Evolutionary conservation across 2,329 filamentous ascomycete genomes (phyloP), one percentile per base, ranked within the genome.

Genomic region (Aureobasidium musti): DNA sequence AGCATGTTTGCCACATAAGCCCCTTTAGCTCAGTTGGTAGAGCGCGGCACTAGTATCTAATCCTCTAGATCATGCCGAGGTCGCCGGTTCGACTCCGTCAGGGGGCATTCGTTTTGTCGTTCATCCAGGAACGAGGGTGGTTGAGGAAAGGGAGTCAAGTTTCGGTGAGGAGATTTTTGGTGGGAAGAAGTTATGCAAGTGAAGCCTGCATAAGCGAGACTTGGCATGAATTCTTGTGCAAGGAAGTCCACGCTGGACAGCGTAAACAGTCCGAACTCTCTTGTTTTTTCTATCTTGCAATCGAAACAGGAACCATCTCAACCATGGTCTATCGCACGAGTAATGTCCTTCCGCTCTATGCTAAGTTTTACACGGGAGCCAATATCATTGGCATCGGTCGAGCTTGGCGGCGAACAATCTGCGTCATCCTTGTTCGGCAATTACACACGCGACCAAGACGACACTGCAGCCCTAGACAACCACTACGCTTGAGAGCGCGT

Each of bases 21-120:
- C 50, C 17, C 50, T 53, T 53, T 35, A 53, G 50, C 50, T 53
- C 30, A 53, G 50, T 53, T 53, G 50, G 50, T 53, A 53, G 50
- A 53, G 50, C 50, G 50, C 50, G 50, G 50, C 50, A 53, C 50
- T 53, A 53, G 49, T 53, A 53, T 49, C 23, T n/a, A n/a, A n/a
- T n/a, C n/a, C n/a, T 11, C 21, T 49, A 28, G 21, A 10, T 14
- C 23, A 53, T 53, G 50, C 50, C 50, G 50, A 53, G 50, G 50
- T 53, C 50, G 10, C 19, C 50, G 19, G 50, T 53, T 53, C 50
- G 19, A 53, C 50, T 53, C 50, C 19, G 50, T 21, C 10, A 53
- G 50, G 50, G 23, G 50, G 50, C 50, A 53, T 8, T 35, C 33
- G 10, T 35, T 35, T 35, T 35, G 33, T 33, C 8, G 30, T 5